Evolutionary conservation across 2,329 filamentous ascomycete genomes (phyloP).

Genomic region (Waltergamsia citrina): DNA sequence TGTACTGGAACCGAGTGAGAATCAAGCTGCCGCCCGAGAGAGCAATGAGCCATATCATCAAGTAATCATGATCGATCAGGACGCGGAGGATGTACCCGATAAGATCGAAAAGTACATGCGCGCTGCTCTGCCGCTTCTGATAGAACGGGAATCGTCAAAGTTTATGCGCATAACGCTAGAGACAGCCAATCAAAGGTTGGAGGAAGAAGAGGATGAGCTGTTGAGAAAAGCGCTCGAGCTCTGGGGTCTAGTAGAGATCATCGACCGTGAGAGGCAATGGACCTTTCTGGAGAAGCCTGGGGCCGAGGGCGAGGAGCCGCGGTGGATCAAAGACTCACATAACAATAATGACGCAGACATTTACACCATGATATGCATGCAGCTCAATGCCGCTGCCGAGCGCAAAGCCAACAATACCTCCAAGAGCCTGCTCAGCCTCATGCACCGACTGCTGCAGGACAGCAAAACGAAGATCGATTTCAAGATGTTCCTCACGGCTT

Average conservation of each 20-base stretch:
- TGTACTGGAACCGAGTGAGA: conserved; percentile 22
- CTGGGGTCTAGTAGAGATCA: conserved; percentile 56
- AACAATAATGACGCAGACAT: conserved; percentile 42
- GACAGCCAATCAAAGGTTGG: conserved; percentile 34
- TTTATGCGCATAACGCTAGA: conserved; percentile 51
- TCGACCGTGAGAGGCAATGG: conserved; percentile 56
- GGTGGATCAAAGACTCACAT: conserved; percentile 38
- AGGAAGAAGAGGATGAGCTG: conserved; percentile 41
- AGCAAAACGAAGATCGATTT: conserved; percentile 51
- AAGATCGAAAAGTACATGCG: conserved; percentile 54
- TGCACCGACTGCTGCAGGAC: conserved; percentile 52
- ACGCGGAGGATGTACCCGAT: conserved; percentile 48
- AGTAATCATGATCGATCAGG: conserved; percentile 49
- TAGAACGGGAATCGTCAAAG: conserved; percentile 48
- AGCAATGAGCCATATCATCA: conserved; percentile 22
- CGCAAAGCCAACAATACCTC: conserved; percentile 52
- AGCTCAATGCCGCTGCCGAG: conserved; percentile 56
- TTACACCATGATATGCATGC: conserved; percentile 53
- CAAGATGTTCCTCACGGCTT: conserved; percentile 49
- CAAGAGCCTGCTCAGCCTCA: conserved; percentile 46
- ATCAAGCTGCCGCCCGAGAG: conserved; percentile 21
- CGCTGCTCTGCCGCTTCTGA: conserved; percentile 45
- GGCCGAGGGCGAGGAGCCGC: conserved; percentile 26
- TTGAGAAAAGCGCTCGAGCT: conserved; percentile 51
- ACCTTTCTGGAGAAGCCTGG: conserved; percentile 39